phyloP scores from a whole-genome alignment of 805 yeast species.

The Saturnispora dispora region DNA sequence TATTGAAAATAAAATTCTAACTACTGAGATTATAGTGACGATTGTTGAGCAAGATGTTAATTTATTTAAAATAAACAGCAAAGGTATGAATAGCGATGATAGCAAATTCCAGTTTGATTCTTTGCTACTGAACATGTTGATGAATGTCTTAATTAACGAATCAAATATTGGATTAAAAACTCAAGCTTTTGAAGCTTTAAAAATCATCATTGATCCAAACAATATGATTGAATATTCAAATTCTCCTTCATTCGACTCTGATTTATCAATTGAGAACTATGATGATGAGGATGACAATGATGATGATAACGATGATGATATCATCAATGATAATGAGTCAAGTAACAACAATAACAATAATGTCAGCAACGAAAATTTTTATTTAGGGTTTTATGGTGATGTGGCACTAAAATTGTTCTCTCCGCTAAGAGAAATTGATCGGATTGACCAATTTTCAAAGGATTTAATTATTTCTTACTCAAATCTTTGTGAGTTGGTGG shows the following conservation, averaged over 20 bases:
- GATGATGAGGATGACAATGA: slow-evolving; percentile 1
- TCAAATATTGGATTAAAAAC: slow-evolving; percentile 62
- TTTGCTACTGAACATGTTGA: slow-evolving; percentile 40
- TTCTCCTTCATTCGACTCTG: slow-evolving; percentile 9
- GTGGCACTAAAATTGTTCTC: slow-evolving; percentile 27
- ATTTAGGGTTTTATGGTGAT: slow-evolving; percentile 50
- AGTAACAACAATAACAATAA: too few species aligned
- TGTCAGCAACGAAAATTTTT: slow-evolving; percentile 28
- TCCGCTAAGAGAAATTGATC: slow-evolving; percentile 19
- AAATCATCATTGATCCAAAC: slow-evolving; percentile 57
- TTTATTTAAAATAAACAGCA: slow-evolving; percentile 33
- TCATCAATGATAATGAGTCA: background rate
- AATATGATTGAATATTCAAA: slow-evolving; percentile 11
- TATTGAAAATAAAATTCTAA: slow-evolving; percentile 48
- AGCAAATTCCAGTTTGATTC: slow-evolving; percentile 41
- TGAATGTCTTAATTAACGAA: slow-evolving; percentile 54
- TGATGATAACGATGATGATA: slow-evolving; percentile 12
- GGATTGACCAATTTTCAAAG: background rate
- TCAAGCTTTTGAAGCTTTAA: slow-evolving; percentile 78
- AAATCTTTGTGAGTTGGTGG: slow-evolving; percentile 56
- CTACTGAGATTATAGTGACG: slow-evolving; percentile 71
- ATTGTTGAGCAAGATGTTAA: slow-evolving; percentile 79
- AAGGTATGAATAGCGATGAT: background rate
- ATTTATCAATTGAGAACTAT: background rate
- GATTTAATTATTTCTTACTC: slow-evolving; percentile 13